Evolutionary conservation across 108 stramenopile species (phyloP), one percentile per base, ranked within the genome.

Genomic region (Cyclostephanos invisitatus): DNA sequence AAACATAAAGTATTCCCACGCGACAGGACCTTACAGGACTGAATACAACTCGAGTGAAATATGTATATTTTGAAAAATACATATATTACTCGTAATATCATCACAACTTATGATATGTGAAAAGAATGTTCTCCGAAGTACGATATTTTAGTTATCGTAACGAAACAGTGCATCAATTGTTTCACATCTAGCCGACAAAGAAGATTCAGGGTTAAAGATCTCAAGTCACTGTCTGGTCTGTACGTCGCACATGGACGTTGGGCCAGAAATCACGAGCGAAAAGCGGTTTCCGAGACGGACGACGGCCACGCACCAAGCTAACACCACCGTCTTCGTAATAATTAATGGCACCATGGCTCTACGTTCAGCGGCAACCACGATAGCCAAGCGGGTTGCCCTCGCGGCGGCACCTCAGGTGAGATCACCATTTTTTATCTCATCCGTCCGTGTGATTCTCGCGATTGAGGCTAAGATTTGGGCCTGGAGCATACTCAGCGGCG

Each of bases 351-450:
- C 80, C 75, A 93, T 93, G 91, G 89, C 85, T 59, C 82, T 91
- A 73, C 86, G 91, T 83, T 80, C 86, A 35, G 91, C 89, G 71
- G 87, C 87, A 68, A 72, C 83, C 50, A 85, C 87, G 47, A 77
- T 90, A 62, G 86, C 86, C 18, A 89, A 84, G 84, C 83, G 89
- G 72, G 83, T 84, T 76, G 91, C 91, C 71, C 66, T 90, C 66
- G 86, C 88, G 64, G 80, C 87, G 68, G 91, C 88, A 25, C 79
- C 88, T 24, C 84, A 90, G 91, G 91, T 93, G 80, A 62, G 91
- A 83, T 37, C 50, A 10, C 14, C 29, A 57, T 57, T 10, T 57
- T 57, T 8, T 0, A 57, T 28, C 4, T 27, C 14, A 28, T 5
- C 32, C 15, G 8, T 28, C 14, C 5, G 3, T 0, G 28, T 1